These are phyloP conservation scores for Colletotrichum sidae DNA, from an alignment of 2,329 filamentous ascomycete genomes.

Conservation along the genomic window DNA sequence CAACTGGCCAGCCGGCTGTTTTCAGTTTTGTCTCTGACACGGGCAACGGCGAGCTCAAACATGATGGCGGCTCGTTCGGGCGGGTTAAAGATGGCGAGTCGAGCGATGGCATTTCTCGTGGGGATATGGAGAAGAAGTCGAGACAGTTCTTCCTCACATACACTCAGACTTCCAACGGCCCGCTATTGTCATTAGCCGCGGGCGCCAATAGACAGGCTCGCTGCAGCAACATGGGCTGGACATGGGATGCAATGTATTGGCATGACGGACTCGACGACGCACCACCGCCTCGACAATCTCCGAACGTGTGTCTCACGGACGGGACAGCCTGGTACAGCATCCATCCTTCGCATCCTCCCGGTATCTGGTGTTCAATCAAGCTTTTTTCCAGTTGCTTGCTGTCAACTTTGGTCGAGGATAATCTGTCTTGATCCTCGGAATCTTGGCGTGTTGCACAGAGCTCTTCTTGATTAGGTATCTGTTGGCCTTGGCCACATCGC, in stretches of 20 bases:
- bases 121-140: not conserved
- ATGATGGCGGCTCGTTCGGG: conserved; percentile 8
- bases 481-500: too few relatives aligned
- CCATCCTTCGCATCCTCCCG: not conserved
- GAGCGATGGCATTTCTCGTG: not conserved
- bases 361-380: conserved; percentile 18
- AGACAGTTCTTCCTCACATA: not conserved
- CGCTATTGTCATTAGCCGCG: conserved; percentile 13
- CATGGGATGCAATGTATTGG: conserved; percentile 14
- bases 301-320: conserved; percentile 1
- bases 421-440: conserved; percentile 15
- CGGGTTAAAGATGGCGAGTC: not conserved
- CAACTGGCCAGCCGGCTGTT: conserved; percentile 23
- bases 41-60: conserved; percentile 27
- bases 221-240: conserved; percentile 20
- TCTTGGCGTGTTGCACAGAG: conserved; percentile 3
- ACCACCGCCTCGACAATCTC: conserved; percentile 14
- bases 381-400: conserved; percentile 11
- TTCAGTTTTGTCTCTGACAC: conserved; percentile 32
- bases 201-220: conserved; percentile 19
- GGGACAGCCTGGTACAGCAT: conserved; percentile 11
- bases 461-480: not conserved
- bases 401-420: conserved; percentile 1
- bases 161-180: conserved; percentile 23
- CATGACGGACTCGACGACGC: not conserved